Base-by-base conservation (phyloP, 257 asterid species). In the Solanum phureja region DNA sequence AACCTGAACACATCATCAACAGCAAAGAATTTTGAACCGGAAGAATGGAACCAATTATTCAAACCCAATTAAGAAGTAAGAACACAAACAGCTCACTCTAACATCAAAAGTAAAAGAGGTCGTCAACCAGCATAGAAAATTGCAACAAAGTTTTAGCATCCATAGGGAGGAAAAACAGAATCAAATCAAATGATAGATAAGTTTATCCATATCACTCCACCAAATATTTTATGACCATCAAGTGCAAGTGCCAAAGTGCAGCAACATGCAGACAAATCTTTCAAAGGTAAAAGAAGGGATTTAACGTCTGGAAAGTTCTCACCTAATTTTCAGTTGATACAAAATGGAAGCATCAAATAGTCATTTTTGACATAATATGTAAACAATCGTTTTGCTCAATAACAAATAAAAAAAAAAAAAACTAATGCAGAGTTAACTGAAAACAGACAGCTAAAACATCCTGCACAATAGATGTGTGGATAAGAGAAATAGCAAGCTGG, bases 1-100 rank as follows among this genome's bases (percentile, higher is more conserved):
- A 76, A 97, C 99, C 99, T 97, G 93, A 87, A 88, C 60, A 91
- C 84, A 86, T 82, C 24, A 82, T 49, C 44, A 29, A 27, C 71
- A 82, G 71, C 69, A 31, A 31, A 82, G 71, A 82, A 82, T 19
- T 29, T 82, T 31, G 35, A 82, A 38, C 44, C 29, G 5, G 86
- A 82, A 10, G 40, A 82, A 49, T 18, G 69, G 69, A 49, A 82
- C n/a, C 69, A 49, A 82, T 6, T 49, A 82, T 49, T 82, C 44
- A 11, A 82, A 19, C 86, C 19, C 46, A 49, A 29, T 18, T 82
- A 49, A 82, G 69, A 49, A 29, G 44, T 82, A 49, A 49, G 44
- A 49, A 29, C 46, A 49, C 27, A 76, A 76, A n/a, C n/a, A 16
- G 86, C 58, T 82, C 71, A 81, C 68, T 46, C 71, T 35, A 76